phyloP scores from a whole-genome alignment of 208 protist species.

The Acanthamoeba castellanii region DNA sequence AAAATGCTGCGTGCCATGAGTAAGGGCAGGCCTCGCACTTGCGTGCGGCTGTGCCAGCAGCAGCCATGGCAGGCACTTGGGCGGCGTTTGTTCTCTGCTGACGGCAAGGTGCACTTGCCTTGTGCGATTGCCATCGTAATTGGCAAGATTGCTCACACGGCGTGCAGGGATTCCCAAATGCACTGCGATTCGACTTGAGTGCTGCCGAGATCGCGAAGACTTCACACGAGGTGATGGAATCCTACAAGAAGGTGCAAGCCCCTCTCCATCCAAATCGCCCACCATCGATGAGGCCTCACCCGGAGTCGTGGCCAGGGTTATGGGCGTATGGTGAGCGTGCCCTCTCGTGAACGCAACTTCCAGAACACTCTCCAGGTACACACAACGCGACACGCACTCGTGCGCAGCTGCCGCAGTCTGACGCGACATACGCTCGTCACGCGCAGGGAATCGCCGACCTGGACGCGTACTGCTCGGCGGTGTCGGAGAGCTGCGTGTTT shows the following conservation, averaged over 20 bases:
- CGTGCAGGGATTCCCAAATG: not conserved
- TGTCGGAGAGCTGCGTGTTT: slow-evolving; percentile 19
- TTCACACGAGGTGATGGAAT: not conserved
- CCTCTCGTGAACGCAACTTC: slow-evolving; percentile 17
- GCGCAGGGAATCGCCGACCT: not conserved
- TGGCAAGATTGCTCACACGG: not conserved
- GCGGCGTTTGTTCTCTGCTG: no score
- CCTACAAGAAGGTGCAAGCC: not conserved
- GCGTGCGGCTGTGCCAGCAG: no score
- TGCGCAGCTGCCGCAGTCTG: not conserved
- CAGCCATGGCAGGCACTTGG: no score
- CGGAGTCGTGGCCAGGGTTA: not conserved
- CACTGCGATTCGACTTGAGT: not conserved
- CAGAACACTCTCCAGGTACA: slow-evolving; percentile 31
- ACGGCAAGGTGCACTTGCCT: no score
- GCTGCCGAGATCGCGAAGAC: not conserved
- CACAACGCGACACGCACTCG: not conserved
- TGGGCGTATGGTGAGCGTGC: not conserved
- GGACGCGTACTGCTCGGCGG: not conserved
- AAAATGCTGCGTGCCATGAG: no score
- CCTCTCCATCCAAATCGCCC: no score
- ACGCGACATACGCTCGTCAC: not conserved
- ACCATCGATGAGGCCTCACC: not conserved
- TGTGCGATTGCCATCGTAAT: no score
- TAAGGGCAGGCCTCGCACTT: no score